Conservation (phyloP, 2,329 filamentous ascomycete species). For the Ilyonectria mors-panacis region DNA sequence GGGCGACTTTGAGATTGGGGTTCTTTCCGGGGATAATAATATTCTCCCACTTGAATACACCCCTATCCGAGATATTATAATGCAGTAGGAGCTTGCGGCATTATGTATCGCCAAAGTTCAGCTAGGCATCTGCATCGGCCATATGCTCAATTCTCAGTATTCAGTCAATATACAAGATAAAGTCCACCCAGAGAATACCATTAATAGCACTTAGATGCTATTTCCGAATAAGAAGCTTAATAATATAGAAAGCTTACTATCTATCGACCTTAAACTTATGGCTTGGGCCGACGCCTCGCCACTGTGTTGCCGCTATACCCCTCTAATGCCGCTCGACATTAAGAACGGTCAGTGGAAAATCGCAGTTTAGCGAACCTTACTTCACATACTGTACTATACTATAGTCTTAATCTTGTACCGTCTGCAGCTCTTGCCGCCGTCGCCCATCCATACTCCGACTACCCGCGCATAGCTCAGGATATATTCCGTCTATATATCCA, state of each 20-base stretch:
- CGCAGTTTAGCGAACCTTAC: constrained; percentile 82
- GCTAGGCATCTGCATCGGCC: constrained; percentile 88
- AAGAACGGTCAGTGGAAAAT: constrained; percentile 72
- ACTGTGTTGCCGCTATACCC: constrained; percentile 77
- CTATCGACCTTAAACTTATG: constrained; percentile 84
- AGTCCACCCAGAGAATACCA: constrained; percentile 81
- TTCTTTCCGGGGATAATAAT: constrained; percentile 76
- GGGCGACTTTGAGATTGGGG: constrained; percentile 84
- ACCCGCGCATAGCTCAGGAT: constrained; percentile 81
- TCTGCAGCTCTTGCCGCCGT: constrained; percentile 88
- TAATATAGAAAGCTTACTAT: constrained; percentile 82
- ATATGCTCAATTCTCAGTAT: constrained; percentile 91
- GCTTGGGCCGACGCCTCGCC: constrained; percentile 83
- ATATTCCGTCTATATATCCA: constrained; percentile 86
- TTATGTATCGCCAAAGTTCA: constrained; percentile 95
- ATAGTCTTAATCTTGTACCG: constrained; percentile 91
- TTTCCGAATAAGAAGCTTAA: constrained; percentile 89
- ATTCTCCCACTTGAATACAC: constrained; percentile 80
- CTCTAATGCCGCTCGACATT: constrained; percentile 67
- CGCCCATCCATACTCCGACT: constrained; percentile 66
- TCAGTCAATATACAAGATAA: constrained; percentile 90
- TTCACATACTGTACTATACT: constrained; percentile 95
- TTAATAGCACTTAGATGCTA: constrained; percentile 86
- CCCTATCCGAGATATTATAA: constrained; percentile 76
- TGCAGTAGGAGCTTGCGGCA: constrained; percentile 83